Base-by-base conservation (phyloP, 805 yeast species). In the Cyberlindnera mrakii region DNA sequence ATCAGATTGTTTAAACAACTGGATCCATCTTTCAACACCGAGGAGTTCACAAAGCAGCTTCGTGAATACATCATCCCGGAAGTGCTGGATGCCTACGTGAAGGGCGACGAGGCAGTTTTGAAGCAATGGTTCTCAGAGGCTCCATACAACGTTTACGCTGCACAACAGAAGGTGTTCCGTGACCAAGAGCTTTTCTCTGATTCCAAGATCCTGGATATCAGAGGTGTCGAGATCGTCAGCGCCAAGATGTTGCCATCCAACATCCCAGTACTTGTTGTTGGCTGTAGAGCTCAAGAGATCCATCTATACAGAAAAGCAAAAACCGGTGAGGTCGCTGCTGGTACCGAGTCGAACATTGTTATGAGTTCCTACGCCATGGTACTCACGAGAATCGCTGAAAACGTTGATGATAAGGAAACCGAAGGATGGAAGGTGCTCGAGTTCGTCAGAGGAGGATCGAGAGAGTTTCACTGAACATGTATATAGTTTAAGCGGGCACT, bases 371-470 rank as follows among this genome's bases (percentile, higher is more conserved):
- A 93, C 62, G 98, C 96, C 33, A 79, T 93, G 89, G 99, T 91
- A 18, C 71, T 93, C 54, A 89, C 99, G 16, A 80, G 99, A 65
- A 71, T 86, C 41, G 89, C 96, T 3, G 99, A 90, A 64, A 89
- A 90, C 47, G 79, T 93, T 32, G 96, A 82, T 49, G 85, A 93
- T 62, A 75, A 77, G 42, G 90, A 82, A 58, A 93, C 99, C 19
- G 96, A 87, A 59, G 99, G 99, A 30, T 93, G 99, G 99, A 87
- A 86, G 70, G 80, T 93, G 43, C 65, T 91, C 58, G 98, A 91
- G 68, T 86, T 91, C 62, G 96, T 87, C 39, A 82, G 96, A 59
- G 96, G 96, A 53, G 91, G 88, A 35, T 82, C 96, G 32, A 82
- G 96, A 68, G 84, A 81, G 47, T 89, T 84, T 77, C 57, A 55